These are phyloP conservation scores for Nannochloropsis gaditana DNA, from an alignment of 108 stramenopile species.

Conservation along the genomic window DNA sequence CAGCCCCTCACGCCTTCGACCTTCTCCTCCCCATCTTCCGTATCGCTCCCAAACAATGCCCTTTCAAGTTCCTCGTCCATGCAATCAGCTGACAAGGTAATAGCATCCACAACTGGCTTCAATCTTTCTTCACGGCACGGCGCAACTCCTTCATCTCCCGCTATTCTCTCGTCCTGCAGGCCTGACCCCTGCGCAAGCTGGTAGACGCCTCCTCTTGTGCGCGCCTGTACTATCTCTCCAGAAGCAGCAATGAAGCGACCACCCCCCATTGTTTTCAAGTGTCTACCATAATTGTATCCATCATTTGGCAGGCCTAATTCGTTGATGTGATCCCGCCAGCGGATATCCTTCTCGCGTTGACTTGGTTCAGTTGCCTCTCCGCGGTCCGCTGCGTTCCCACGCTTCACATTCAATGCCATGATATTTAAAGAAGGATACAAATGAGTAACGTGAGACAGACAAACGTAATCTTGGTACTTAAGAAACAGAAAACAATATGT, in stretches of 20 bases:
- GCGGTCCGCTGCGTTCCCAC: background rate
- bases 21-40: slow-evolving; percentile 59
- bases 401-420: background rate
- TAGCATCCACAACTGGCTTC: slow-evolving; percentile 57
- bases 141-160: background rate
- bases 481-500: too few species aligned
- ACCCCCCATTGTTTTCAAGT: slow-evolving; percentile 69
- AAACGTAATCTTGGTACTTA: too few species aligned
- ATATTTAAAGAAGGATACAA: too few species aligned
- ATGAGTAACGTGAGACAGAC: too few species aligned
- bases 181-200: background rate
- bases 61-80: slow-evolving; percentile 89
- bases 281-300: slow-evolving; percentile 75
- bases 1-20: slow-evolving; percentile 29
- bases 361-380: background rate
- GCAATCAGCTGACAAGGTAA: slow-evolving; percentile 71
- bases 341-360: background rate
- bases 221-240: background rate
- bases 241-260: slow-evolving; percentile 20
- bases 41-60: slow-evolving; percentile 72
- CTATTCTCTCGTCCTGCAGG: background rate
- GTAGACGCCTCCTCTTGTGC: background rate
- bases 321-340: slow-evolving; percentile 46
- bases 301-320: slow-evolving; percentile 66
- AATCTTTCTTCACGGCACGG: background rate